Base-by-base conservation (phyloP, 2,329 filamentous ascomycete genomes). In the Magnaporthiopsis incrustans region DNA sequence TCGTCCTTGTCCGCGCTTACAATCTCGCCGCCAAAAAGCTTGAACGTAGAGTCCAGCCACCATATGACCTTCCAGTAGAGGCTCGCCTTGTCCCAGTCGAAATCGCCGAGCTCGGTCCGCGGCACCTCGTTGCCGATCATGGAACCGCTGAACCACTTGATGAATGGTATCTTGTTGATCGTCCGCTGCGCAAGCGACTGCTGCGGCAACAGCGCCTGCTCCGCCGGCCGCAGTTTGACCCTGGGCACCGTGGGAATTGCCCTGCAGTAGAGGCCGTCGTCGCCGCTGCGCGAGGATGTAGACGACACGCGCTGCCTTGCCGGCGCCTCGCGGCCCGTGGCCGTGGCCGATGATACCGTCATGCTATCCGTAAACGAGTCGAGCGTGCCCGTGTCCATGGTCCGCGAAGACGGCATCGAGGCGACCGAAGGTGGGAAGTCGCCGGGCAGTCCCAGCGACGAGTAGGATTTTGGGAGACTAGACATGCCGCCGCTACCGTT, bases 51-150 rank as follows among this genome's bases (percentile, higher is more conserved):
- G 70, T 88, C 86, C 30, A 89, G 76, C 77, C 80, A 86, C 77
- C 82, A 89, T 69, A 89, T 84, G 58, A 88, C 70, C 73, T 84
- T 85, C 86, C 86, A 89, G 76, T 89, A 89, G 66, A 89, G 74
- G 66, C 85, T 88, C 14, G 86, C 86, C 59, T 78, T 78, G 57
- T 85, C 84, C 80, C 87, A 90, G 74, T 97, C 93, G 69, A 97
- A 93, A 57, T 86, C 86, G 65, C 90, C 91, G 58, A 83, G 80
- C 63, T 92, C 89, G 63, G 82, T 88, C 57, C 89, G 82, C 10
- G 91, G 91, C 56, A 94, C 86, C 72, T 89, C 83, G 71, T 86
- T 87, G 7, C 90, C 90, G 70, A 94, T 92, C 74, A 93, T 86
- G 70, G 79, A 86, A 67, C 78, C 87, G 59, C 85, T 87, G 71